phyloP scores from a whole-genome alignment of 2,329 filamentous ascomycete genomes.

The Fusarium graminum region DNA sequence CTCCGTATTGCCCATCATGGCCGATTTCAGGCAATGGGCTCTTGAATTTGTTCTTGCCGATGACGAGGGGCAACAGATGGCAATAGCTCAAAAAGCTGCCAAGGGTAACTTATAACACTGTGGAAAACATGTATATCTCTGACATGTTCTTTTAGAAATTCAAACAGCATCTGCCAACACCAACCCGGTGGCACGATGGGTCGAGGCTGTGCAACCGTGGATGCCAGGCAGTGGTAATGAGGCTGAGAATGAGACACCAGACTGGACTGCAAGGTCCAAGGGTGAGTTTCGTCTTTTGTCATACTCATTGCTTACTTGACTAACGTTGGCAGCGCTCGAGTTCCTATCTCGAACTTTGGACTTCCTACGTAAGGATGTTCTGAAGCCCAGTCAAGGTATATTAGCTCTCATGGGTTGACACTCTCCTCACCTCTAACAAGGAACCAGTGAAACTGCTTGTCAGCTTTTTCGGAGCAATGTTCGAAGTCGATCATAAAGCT shows the following conservation, averaged over 20 bases:
- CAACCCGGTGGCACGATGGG: conserved; percentile 66
- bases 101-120: conserved; percentile 50
- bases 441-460: conserved; percentile 60
- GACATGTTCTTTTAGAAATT: conserved; percentile 55
- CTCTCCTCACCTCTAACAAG: conserved; percentile 18
- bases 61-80: conserved; percentile 57
- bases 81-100: conserved; percentile 62
- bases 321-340: conserved; percentile 60
- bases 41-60: conserved; percentile 68
- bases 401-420: background rate
- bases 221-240: conserved; percentile 60
- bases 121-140: conserved; percentile 8
- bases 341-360: conserved; percentile 68
- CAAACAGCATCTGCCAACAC: conserved; percentile 59
- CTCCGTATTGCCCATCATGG: conserved; percentile 54
- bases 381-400: conserved; percentile 65
- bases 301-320: background rate
- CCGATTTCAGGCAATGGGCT: conserved; percentile 65
- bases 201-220: conserved; percentile 68
- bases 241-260: conserved; percentile 58
- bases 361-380: conserved; percentile 59
- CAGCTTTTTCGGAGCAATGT: conserved; percentile 70
- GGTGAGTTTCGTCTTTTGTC: conserved; percentile 50
- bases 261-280: conserved; percentile 67
- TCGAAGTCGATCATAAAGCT: conserved; percentile 70